Evolutionary conservation across 805 yeast genomes (phyloP).

Genomic region (Kazachstania bromeliacearum): DNA sequence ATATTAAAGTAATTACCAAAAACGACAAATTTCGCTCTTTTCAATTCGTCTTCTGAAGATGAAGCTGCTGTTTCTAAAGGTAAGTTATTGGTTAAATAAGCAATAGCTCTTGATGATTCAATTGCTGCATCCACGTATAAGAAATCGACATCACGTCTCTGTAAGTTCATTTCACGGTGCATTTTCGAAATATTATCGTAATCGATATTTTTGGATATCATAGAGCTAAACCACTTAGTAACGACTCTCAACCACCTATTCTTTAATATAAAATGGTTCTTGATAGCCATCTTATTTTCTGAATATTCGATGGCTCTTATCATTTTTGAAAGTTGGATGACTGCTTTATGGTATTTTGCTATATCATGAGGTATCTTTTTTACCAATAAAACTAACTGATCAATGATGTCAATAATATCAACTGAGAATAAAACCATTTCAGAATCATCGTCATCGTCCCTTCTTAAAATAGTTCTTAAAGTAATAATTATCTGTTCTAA

Average conservation of each 20-base stretch:
- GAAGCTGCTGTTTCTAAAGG: conserved; percentile 53
- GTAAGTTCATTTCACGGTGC: conserved; percentile 30
- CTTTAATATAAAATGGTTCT: conserved; percentile 40
- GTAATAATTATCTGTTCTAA: conserved; percentile 44
- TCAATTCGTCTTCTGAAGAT: conserved; percentile 42
- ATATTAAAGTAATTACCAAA: conserved; percentile 66
- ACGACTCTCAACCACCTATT: conserved; percentile 39
- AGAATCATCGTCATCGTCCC: conserved; percentile 27
- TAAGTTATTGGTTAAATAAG: conserved; percentile 44
- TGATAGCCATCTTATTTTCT: conserved; percentile 20
- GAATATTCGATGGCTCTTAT: conserved; percentile 25
- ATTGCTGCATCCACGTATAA: conserved; percentile 50
- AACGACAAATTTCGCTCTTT: conserved; percentile 46
- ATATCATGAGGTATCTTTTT: conserved; percentile 19
- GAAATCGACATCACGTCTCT: conserved; percentile 37
- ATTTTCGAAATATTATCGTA: conserved; percentile 24
- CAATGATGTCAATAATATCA: conserved; percentile 29
- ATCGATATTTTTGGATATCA: conserved; percentile 36
- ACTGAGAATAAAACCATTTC: conserved; percentile 29
- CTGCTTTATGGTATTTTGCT: conserved; percentile 23
- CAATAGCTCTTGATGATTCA: conserved; percentile 52
- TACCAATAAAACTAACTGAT: conserved; percentile 23
- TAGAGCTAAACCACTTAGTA: conserved; percentile 46
- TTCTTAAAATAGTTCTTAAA: conserved; percentile 32
- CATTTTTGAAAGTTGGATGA: conserved; percentile 29